These are phyloP conservation scores for Pneumocystis carinii DNA, from an alignment of 1,139 yeast species.

Conservation along the genomic window DNA sequence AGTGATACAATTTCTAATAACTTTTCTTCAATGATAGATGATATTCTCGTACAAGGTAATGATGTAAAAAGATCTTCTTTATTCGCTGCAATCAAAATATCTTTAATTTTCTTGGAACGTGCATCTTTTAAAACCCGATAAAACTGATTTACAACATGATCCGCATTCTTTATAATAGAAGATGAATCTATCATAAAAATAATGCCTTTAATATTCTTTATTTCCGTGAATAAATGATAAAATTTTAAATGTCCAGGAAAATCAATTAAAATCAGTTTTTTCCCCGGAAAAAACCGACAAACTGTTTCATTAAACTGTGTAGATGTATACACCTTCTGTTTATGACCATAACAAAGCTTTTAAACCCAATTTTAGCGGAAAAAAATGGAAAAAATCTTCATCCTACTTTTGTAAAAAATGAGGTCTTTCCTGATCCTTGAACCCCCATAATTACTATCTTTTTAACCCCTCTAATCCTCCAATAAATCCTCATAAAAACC, in stretches of 20 bases:
- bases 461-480: background rate
- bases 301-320: background rate
- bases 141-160: background rate
- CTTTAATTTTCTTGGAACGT: background rate
- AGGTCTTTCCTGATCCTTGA: background rate
- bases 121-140: background rate
- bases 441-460: background rate
- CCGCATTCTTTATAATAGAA: background rate
- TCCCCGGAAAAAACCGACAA: background rate
- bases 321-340: background rate
- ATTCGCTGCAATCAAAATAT: background rate
- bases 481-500: background rate
- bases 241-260: background rate
- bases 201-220: background rate
- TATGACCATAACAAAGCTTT: background rate
- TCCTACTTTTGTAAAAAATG: background rate
- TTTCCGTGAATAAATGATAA: background rate
- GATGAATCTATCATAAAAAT: background rate
- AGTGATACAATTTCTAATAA: slow-evolving; percentile 13
- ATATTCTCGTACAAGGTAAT: background rate
- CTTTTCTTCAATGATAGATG: background rate
- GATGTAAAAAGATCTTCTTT: background rate
- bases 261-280: background rate
- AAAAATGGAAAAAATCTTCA: background rate
- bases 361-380: background rate